Percentiles rank a stretch among this genome's conserved stretches.
phyloP scores from a whole-genome alignment of 2,329 filamentous ascomycete genomes.

The Fusarium musae region DNA sequence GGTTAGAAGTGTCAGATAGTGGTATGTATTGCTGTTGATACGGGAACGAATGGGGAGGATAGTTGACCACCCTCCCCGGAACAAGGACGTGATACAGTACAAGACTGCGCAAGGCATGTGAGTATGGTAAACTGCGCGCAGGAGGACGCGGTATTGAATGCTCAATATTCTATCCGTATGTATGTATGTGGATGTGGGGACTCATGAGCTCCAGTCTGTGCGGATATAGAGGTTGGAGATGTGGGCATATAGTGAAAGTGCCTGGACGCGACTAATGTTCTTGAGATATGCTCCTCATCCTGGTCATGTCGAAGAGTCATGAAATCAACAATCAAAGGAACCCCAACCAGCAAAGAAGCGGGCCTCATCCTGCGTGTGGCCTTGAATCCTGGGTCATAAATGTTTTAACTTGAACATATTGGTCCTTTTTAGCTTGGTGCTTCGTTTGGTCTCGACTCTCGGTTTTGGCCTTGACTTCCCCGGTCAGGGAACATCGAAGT shows the following conservation, averaged over 20 bases:
- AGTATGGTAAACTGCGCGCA: conserved; percentile 35
- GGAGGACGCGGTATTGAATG: conserved; percentile 5
- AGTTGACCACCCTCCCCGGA: conserved; percentile 23
- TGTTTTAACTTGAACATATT: conserved; percentile 29
- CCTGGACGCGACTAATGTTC: conserved; percentile 5
- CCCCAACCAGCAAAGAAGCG: conserved; percentile 24
- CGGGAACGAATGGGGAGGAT: conserved; percentile 28
- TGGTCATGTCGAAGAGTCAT: conserved; percentile 25
- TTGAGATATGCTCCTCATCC: conserved; percentile 21
- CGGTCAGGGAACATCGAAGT: conserved; percentile 13
- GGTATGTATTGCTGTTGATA: conserved; percentile 8
- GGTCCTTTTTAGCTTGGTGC: conserved; percentile 27
- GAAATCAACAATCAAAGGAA: conserved; percentile 23
- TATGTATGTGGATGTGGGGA: conserved; percentile 1
- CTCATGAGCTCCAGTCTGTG: conserved; percentile 29
- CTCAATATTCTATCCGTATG: not conserved
- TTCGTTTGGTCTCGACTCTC: conserved; percentile 28
- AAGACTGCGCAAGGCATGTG: conserved; percentile 32
- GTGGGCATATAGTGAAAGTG: conserved; percentile 28
- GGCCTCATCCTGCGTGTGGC: conserved; percentile 21
- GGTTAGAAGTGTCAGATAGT: conserved; percentile 9
- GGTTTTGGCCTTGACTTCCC: conserved; percentile 16
- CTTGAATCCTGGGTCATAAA: conserved; percentile 19
- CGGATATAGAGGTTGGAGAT: conserved; percentile 28
- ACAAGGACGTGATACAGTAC: conserved; percentile 4